A percentile compares a stretch with the other conserved stretches of the same genome.
phyloP scores from a whole-genome alignment of 768 basidiomycete genomes.

The Suillus plorans region DNA sequence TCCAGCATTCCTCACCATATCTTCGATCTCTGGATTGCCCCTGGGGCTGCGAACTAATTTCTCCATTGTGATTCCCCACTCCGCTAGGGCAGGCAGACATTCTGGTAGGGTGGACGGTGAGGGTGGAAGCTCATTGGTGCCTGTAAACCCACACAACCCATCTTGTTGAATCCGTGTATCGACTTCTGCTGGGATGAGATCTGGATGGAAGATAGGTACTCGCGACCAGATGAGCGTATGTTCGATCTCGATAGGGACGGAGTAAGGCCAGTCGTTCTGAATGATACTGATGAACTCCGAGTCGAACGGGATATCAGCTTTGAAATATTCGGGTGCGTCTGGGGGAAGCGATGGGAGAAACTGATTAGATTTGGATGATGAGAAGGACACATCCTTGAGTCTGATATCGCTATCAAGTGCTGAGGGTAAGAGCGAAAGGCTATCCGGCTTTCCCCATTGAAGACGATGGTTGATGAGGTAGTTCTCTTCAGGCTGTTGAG shows the following conservation, averaged over 20 bases:
- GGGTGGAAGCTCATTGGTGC: slow-evolving; percentile 50
- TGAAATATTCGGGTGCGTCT: slow-evolving; percentile 60
- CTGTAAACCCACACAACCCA: slow-evolving; percentile 84
- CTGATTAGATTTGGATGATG: background rate
- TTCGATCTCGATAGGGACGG: slow-evolving; percentile 74
- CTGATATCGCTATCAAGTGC: slow-evolving; percentile 34
- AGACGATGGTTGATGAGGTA: slow-evolving; percentile 68
- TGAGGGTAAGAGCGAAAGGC: slow-evolving; percentile 58
- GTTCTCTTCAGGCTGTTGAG: slow-evolving; percentile 44
- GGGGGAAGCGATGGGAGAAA: slow-evolving; percentile 31
- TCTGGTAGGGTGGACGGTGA: slow-evolving; percentile 57
- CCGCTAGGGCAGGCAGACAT: slow-evolving; percentile 61
- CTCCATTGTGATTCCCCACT: slow-evolving; percentile 72
- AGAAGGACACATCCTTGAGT: background rate
- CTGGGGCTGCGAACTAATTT: slow-evolving; percentile 52
- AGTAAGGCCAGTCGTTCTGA: slow-evolving; percentile 89
- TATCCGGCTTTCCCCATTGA: slow-evolving; percentile 75
- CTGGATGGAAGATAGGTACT: slow-evolving; percentile 65
- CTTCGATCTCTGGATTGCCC: slow-evolving; percentile 57
- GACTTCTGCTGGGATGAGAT: slow-evolving; percentile 51
- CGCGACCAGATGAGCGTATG: slow-evolving; percentile 80
- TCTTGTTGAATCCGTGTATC: slow-evolving; percentile 64
- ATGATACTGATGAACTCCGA: slow-evolving; percentile 65
- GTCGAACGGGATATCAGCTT: slow-evolving; percentile 49
- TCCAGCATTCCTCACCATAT: slow-evolving; percentile 49